Evolutionary conservation across 2,329 filamentous ascomycete genomes (phyloP).

Genomic region (Aspergillus fumigatus): DNA sequence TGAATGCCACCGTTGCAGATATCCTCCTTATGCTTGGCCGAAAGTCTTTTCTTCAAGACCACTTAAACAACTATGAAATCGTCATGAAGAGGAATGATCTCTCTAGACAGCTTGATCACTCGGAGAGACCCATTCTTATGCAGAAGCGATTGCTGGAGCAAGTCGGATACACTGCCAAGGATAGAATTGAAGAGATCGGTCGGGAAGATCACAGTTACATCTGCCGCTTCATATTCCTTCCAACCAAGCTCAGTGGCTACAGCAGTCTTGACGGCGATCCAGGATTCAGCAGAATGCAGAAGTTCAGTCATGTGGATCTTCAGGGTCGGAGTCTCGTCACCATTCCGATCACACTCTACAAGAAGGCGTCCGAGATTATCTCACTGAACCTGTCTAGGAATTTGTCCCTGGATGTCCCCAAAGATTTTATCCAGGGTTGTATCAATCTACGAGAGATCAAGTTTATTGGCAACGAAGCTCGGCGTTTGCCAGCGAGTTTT

Average conservation of each 20-base stretch:
- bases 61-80: constrained; percentile 90
- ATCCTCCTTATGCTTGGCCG: constrained; percentile 87
- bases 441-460: constrained; percentile 90
- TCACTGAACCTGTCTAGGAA: constrained; percentile 92
- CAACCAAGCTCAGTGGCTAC: constrained; percentile 78
- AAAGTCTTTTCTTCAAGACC: constrained; percentile 89
- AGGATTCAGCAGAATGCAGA: constrained; percentile 75
- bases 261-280: constrained; percentile 70
- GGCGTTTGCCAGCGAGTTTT: constrained; percentile 77
- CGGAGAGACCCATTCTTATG: constrained; percentile 80
- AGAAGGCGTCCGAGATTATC: constrained; percentile 86
- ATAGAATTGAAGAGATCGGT: constrained; percentile 87
- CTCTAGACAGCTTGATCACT: constrained; percentile 70
- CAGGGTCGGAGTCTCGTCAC: constrained; percentile 86
- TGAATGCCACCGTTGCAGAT: constrained; percentile 81
- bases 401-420: constrained; percentile 83
- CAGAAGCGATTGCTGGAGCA: constrained; percentile 89
- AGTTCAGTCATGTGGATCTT: constrained; percentile 91
- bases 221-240: constrained; percentile 91
- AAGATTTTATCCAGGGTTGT: constrained; percentile 94
- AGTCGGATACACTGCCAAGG: constrained; percentile 80
- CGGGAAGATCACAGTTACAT: constrained; percentile 97
- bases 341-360: constrained; percentile 91
- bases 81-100: constrained; percentile 91
- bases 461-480: constrained; percentile 89